Evolutionary conservation across 208 protist genomes (phyloP).

Genomic region (Naegleria fowleri): DNA sequence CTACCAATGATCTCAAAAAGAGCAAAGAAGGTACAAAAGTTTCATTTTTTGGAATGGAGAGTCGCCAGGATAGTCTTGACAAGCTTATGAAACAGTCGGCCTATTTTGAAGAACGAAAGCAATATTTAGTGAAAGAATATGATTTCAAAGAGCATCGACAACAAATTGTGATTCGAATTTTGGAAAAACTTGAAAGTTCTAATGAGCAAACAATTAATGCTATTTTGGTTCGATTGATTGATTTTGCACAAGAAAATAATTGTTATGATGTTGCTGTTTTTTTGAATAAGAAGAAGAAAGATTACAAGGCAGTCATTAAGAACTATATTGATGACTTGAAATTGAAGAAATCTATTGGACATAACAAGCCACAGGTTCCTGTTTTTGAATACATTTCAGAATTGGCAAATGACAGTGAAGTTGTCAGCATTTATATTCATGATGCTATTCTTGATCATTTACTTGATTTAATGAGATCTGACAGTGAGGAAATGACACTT

Average conservation of each 20-base stretch:
- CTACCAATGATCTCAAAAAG: not conserved
- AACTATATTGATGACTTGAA: slow-evolving; percentile 5
- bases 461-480: not conserved
- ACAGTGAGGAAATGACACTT: slow-evolving; percentile 1
- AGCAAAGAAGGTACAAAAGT: not conserved
- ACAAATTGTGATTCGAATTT: not conserved
- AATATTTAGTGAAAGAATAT: not conserved
- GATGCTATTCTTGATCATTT: slow-evolving; percentile 2
- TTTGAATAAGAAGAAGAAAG: not conserved
- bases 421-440: not conserved
- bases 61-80: not conserved
- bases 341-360: not conserved
- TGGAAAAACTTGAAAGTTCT: not conserved
- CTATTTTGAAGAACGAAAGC: not conserved
- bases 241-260: not conserved
- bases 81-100: not conserved
- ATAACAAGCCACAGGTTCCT: not conserved
- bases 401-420: not conserved
- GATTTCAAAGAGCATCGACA: not conserved
- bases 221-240: not conserved
- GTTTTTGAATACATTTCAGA: not conserved
- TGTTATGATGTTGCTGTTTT: not conserved
- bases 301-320: not conserved
- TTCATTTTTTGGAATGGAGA: not conserved
- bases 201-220: not conserved